phyloP scores from a whole-genome alignment of 2,329 filamentous ascomycete genomes.

The Botryotinia convoluta region DNA sequence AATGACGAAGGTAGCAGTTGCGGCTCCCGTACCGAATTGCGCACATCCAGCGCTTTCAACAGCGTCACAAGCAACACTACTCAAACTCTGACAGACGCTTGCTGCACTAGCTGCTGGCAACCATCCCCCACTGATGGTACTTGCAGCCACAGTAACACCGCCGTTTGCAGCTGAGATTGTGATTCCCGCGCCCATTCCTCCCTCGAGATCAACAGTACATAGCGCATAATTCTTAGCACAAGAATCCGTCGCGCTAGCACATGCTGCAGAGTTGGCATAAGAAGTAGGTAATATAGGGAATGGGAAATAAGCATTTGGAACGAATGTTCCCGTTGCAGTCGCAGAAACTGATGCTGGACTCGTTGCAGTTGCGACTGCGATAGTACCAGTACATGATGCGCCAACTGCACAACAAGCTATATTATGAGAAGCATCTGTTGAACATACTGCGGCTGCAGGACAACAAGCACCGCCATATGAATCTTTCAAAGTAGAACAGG shows the following conservation, averaged over 20 bases:
- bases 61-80: slow-evolving; percentile 49
- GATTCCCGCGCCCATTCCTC: slow-evolving; percentile 47
- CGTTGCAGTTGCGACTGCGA: slow-evolving; percentile 24
- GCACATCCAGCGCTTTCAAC: slow-evolving; percentile 34
- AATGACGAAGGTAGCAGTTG: slow-evolving; percentile 12
- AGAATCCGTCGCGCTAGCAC: slow-evolving; percentile 49
- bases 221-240: slow-evolving; percentile 54
- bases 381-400: slow-evolving; percentile 37
- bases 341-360: slow-evolving; percentile 21
- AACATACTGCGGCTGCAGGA: slow-evolving; percentile 33
- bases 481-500: slow-evolving; percentile 35
- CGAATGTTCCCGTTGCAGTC: slow-evolving; percentile 46
- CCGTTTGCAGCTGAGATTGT: slow-evolving; percentile 56
- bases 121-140: slow-evolving; percentile 38
- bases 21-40: slow-evolving; percentile 29
- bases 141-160: slow-evolving; percentile 48
- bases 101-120: slow-evolving; percentile 48
- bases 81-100: slow-evolving; percentile 55
- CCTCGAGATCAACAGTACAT: slow-evolving; percentile 51
- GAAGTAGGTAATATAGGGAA: slow-evolving; percentile 56
- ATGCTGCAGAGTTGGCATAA: slow-evolving; percentile 51
- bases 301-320: slow-evolving; percentile 57
- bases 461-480: slow-evolving; percentile 37
- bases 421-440: slow-evolving; percentile 33
- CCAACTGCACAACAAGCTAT: slow-evolving; percentile 39